Base-by-base conservation (phyloP, 768 basidiomycete genomes). In the Pleurotus tuoliensis region DNA sequence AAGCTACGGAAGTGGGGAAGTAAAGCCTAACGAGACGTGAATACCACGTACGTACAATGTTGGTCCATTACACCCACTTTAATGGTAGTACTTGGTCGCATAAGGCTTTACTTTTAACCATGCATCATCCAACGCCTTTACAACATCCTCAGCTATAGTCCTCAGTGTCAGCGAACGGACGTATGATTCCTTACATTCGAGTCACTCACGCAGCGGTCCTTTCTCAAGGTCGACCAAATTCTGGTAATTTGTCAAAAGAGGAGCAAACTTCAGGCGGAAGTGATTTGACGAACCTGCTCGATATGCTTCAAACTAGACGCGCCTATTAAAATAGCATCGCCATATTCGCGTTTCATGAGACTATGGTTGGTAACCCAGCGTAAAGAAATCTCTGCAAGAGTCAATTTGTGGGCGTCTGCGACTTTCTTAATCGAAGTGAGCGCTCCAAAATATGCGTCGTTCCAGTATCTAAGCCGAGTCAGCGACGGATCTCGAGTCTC, bases 341-440 rank as follows among this genome's bases (percentile, higher is more conserved):
- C 76, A 22, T 72, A 61, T 59, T 82, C 79, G 6, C 75, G 68
- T 61, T 77, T 73, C 48, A 86, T 63, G 2, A 70, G 56, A 5
- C 79, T 81, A 58, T 86, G 84, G 56, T 86, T 77, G 52, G 83
- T 79, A 50, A 79, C 71, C 84, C 84, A 87, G n/a, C 84, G 73
- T 47, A 84, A 68, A 1, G 83, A 81, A 3, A 83, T 73, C 66
- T 86, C 82, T 2, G 76, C 72, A 56, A 83, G 67, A 0, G 76
- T 75, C 3, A 86, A 64, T 43, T 67, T 59, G 58, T 83, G 70
- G 48, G 74, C 77, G 37, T 75, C 75, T 4, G 78, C 76, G 8
- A 74, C 79, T 2, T 66, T 67, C 12, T 73, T 69, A 56, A 86
- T 73, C 9, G 68, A 56, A 0, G 71, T 73, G 15, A 84, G 66